Base-by-base conservation (phyloP, 768 basidiomycete genomes). In the Antrodiella citrinella region DNA sequence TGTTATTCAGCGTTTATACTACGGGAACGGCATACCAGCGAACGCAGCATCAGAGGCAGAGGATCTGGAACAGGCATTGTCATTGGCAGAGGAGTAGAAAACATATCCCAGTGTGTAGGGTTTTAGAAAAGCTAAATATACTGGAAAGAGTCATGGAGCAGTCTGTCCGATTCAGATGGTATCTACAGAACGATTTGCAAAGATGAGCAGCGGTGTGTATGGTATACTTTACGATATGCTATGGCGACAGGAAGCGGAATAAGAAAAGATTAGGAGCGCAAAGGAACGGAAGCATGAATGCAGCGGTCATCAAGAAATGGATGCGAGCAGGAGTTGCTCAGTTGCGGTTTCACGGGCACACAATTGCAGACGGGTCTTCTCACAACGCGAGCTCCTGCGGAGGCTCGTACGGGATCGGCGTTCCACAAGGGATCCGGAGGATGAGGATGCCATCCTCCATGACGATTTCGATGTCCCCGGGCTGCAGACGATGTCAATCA, bases 31-130 rank as follows among this genome's bases (percentile, higher is more conserved):
- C 4, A 77, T 80, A n/a, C 86, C 86, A n/a, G 61, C 70, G 4
- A 66, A 75, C 11, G 64, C 69, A 3, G 62, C 80, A 24, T 53
- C 68, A 26, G 73, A 76, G 45, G 76, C 72, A 15, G 86, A 88
- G 47, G 84, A 86, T 48, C 62, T 89, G 26, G 90, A 90, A 64
- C 79, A 86, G 56, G 86, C 85, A 0, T 65, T 91, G 48, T 80
- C 81, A 15, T 68, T 90, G 48, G 75, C 70, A 15, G 83, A 82
- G 54, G 78, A 81, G 54, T 78, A 75, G 61, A 7, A 35, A n/a
- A n/a, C n/a, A n/a, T n/a, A n/a, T n/a, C n/a, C n/a, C n/a, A n/a
- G n/a, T n/a, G n/a, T n/a, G n/a, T n/a, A n/a, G n/a, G n/a, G n/a
- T n/a, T n/a, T n/a, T n/a, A n/a, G n/a, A n/a, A n/a, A n/a, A n/a